Evolutionary conservation across 202 grass and related monocot species (phyloP), one percentile per base, ranked within the genome.

Genomic region (Musa balbisiana): DNA sequence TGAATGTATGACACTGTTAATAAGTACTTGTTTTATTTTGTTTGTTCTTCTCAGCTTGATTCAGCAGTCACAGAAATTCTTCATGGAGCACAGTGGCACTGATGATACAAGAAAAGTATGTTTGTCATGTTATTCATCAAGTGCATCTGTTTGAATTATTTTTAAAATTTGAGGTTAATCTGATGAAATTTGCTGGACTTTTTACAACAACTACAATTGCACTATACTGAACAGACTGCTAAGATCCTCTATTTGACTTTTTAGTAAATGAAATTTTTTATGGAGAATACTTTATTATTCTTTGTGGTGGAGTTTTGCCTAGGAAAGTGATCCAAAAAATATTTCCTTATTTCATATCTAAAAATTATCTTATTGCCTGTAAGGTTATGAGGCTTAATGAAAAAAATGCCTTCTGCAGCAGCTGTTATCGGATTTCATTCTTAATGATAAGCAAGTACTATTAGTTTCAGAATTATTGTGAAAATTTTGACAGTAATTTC

Each of bases 41-140:
- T 64, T 77, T 76, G 22, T 72, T 84, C 55, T 81, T 74, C 86
- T 49, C 86, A 98, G 91, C 55, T 90, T 98, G 74, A 92, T 94
- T 83, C 91, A 94, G 74, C 91, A 99, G 76, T 75, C 87, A 64
- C 91, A 99, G 43, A 87, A 99, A 73, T 89, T 92, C 80, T 81
- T 99, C 15, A 53, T 85, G 24, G 91, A 94, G 73, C 88, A 90
- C 33, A 82, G 54, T 63, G 80, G 81, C 19, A 19, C 77, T 56
- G 78, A 74, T 63, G 88, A 92, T 80, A 60, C 91, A 69, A 91
- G 87, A 85, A 85, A 83, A 73, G 91, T 99, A 92, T 84, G 84
- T 14, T 73, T 55, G 4, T 52, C 19, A 49, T 17, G 9, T 11
- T 70, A 43, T 51, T 70, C 43, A n/a, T 70, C 12, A 70, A 51